A percentile compares a stretch with the other conserved stretches of the same genome.
These are phyloP conservation scores for Lathyrus tuberosus DNA, from an alignment of 306 rosid genomes.

Conservation along the genomic window DNA sequence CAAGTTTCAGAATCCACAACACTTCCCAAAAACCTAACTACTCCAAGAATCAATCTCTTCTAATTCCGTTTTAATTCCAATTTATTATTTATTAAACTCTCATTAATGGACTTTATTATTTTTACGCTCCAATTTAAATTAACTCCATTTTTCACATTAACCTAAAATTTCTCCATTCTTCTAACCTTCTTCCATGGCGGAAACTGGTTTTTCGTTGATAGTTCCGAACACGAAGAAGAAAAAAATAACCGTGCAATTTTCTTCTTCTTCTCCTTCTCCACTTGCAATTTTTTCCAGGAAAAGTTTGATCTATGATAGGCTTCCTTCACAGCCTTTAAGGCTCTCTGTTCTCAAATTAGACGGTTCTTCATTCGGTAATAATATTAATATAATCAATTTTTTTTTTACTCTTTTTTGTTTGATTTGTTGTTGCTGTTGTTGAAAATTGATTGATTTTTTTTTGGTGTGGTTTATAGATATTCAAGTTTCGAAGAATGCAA, in stretches of 20 bases:
- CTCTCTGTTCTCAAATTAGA: conserved; percentile 89
- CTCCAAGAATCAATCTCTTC: no score
- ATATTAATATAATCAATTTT: neutral
- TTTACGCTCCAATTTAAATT: no score
- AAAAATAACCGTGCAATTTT: neutral
- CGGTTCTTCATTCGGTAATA: conserved; percentile 74
- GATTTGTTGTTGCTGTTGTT: neutral
- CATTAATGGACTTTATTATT: no score
- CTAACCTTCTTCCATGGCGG: conserved; percentile 1
- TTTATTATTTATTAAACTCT: no score
- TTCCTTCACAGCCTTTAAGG: conserved; percentile 65
- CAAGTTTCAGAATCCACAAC: no score
- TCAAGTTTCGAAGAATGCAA: conserved; percentile 63
- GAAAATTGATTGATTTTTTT: conserved; percentile 23
- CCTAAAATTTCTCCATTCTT: neutral
- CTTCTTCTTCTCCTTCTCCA: neutral
- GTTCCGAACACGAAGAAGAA: neutral
- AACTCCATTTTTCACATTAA: no score
- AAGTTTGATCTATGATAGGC: conserved; percentile 47
- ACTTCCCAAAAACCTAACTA: no score
- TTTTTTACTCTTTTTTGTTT: rapidly evolving
- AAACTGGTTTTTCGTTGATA: neutral
- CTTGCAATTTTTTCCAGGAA: neutral
- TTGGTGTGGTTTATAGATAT: conserved; percentile 47
- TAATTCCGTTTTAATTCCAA: no score